A percentile compares a stretch with the other conserved stretches of the same genome.
Evolutionary conservation across 495 filamentous ascomycete genomes (phyloP).

Genomic region (Tuber magnatum): DNA sequence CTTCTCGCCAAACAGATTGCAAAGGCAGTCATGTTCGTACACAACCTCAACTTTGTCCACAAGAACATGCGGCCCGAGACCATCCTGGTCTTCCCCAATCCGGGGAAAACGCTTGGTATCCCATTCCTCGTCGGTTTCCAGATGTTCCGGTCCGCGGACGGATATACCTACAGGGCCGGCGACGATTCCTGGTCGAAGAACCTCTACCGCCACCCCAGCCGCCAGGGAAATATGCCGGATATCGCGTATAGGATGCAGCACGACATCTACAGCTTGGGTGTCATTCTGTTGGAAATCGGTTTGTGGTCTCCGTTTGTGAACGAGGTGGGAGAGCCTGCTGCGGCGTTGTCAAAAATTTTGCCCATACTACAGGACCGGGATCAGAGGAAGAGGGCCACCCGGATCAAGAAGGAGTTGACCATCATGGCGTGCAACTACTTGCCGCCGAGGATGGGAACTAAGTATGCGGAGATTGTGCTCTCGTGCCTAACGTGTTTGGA

Average conservation of each 20-base stretch:
- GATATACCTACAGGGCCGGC: constrained; percentile 42
- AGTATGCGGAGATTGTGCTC: constrained; percentile 48
- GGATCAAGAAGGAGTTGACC: constrained; percentile 45
- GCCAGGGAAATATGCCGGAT: constrained; percentile 46
- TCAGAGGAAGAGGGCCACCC: constrained; percentile 18
- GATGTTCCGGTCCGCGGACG: constrained; percentile 45
- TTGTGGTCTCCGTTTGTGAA: constrained; percentile 51
- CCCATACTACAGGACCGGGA: constrained; percentile 17
- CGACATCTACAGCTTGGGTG: constrained; percentile 60
- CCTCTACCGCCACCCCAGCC: constrained; percentile 53
- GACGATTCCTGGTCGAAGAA: constrained; percentile 47
- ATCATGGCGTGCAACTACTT: constrained; percentile 43
- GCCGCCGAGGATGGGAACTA: constrained; percentile 47
- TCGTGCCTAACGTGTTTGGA: constrained; percentile 55
- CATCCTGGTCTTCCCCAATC: constrained; percentile 45
- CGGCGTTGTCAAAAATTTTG: constrained; percentile 8
- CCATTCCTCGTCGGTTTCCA: constrained; percentile 51
- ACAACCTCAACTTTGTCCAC: constrained; percentile 51
- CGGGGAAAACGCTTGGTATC: constrained; percentile 23
- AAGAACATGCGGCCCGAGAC: constrained; percentile 55
- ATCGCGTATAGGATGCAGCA: constrained; percentile 53
- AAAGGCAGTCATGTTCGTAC: constrained; percentile 48
- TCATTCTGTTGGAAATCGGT: constrained; percentile 56
- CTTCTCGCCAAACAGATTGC: constrained; percentile 47
- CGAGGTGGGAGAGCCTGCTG: neutral